A percentile compares a stretch with the other conserved stretches of the same genome.
Evolutionary conservation across 1,139 yeast species (phyloP).

Genomic region (Pichia sorboxylosa): DNA sequence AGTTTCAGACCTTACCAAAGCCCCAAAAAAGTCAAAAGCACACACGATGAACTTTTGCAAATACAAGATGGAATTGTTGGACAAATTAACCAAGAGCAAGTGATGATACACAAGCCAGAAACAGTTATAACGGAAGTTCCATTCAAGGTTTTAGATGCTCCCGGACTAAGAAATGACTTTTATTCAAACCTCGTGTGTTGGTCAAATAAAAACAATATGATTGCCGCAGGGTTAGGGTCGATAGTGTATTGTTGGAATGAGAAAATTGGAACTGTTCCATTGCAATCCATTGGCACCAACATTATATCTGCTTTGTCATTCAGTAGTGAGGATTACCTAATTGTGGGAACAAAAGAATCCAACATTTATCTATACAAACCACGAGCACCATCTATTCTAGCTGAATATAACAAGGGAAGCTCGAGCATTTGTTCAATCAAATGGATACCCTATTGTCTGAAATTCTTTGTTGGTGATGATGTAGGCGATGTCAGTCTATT

Average conservation of each 20-base stretch:
- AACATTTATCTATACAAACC: slow-evolving; percentile 31
- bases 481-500: slow-evolving; percentile 46
- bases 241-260: slow-evolving; percentile 61
- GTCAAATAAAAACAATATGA: slow-evolving; percentile 40
- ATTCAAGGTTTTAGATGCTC: slow-evolving; percentile 55
- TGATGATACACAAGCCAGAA: slow-evolving; percentile 11
- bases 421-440: slow-evolving; percentile 46
- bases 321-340: slow-evolving; percentile 35
- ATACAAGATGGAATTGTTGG: slow-evolving; percentile 9
- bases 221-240: slow-evolving; percentile 61
- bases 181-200: slow-evolving; percentile 71
- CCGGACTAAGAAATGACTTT: slow-evolving; percentile 66
- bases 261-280: slow-evolving; percentile 32
- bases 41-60: too few species aligned
- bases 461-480: slow-evolving; percentile 59
- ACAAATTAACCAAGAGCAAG: slow-evolving; percentile 3
- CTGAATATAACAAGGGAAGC: slow-evolving; percentile 17
- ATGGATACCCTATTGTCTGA: slow-evolving; percentile 43
- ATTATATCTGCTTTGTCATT: slow-evolving; percentile 50
- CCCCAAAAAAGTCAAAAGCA: slow-evolving; percentile 9
- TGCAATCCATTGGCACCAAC: slow-evolving; percentile 28
- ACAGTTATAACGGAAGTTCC: slow-evolving; percentile 25
- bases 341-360: slow-evolving; percentile 51
- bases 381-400: slow-evolving; percentile 12
- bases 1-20: slow-evolving; percentile 23